A percentile compares a stretch with the other conserved stretches of the same genome.
Evolutionary conservation across 208 protist species (phyloP).

Genomic region (Strigomonas oncopelti): DNA sequence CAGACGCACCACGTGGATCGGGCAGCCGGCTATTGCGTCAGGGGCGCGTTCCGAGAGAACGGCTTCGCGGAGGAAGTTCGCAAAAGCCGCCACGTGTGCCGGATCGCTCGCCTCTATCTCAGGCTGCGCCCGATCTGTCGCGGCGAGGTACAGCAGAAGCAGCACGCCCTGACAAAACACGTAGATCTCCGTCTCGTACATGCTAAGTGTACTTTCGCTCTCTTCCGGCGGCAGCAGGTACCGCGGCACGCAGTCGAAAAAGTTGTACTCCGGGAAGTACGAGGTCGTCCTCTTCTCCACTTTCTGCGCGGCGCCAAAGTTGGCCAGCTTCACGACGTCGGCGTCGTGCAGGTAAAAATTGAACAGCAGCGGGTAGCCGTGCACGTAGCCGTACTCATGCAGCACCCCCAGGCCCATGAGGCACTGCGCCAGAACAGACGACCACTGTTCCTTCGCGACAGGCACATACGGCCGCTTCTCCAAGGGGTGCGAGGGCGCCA

Average conservation of each 20-base stretch:
- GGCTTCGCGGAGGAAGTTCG: neutral
- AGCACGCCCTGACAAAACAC: conserved; percentile 7
- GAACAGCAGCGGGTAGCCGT: conserved; percentile 47
- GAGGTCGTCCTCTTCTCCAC: conserved; percentile 21
- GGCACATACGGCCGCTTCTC: neutral
- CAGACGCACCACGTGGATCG: neutral
- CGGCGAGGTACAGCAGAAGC: conserved; percentile 1
- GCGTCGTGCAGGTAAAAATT: conserved; percentile 34
- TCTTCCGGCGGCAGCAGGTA: neutral
- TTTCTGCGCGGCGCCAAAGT: conserved; percentile 48
- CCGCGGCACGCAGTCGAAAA: conserved; percentile 13
- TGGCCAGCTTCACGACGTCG: conserved; percentile 41
- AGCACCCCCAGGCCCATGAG: conserved; percentile 43
- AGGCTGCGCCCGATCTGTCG: neutral
- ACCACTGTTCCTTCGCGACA: neutral
- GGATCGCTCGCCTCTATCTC: neutral
- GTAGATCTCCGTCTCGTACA: conserved; percentile 10
- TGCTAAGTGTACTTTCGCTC: neutral
- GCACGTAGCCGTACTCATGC: conserved; percentile 40
- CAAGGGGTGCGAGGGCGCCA: neutral
- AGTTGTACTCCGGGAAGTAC: conserved; percentile 20
- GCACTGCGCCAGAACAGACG: conserved; percentile 20
- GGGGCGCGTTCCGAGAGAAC: neutral
- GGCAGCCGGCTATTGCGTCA: neutral
- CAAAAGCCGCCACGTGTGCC: neutral